Base-by-base conservation (phyloP, 371 early-diverging fungal genomes). In the Actinomortierella wolfii region DNA sequence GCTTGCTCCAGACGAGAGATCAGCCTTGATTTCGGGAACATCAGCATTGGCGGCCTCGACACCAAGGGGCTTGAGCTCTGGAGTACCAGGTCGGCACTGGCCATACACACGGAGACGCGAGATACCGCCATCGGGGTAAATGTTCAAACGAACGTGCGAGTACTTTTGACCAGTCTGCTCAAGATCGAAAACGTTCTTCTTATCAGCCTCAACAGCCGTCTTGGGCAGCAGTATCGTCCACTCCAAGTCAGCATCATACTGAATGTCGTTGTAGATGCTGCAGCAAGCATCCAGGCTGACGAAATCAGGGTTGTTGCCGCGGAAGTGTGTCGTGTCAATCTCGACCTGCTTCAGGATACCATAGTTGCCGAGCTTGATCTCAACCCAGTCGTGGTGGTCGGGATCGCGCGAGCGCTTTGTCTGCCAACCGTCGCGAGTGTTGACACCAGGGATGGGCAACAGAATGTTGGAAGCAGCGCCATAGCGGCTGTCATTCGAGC, bases 281-380 rank as follows among this genome's bases (percentile, higher is more conserved):
- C 46, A 50, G 57, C 73, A 73, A 43, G 83, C 89, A 59, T 90
- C 86, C 42, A 93, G 69, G 24, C 83, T 77, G 56, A 87, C 82
- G 34, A 81, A 76, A 53, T 87, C 84, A 21, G 95, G 94, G 71
- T 81, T 90, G 81, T 92, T 93, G 60, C 95, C 95, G 53, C 88
- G 85, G 78, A 87, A 93, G 54, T 89, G 84, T 45, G 85, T 83
- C 8, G 94, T 93, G 61, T 95, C 95, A 39, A 96, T 77, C 56
- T 87, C 87, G 45, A 88, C 83, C 67, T 83, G 78, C 24, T 89
- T 68, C 40, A 95, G 74, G 61, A 81, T 84, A n/a, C 93, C 93
- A 5, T 83, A 76, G 64, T 78, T 82, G 34, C 92, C 94, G 48
- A 95, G 81, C 56, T 83, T 80, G 56, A 95, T 78, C 28, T 91